Evolutionary conservation across 768 basidiomycete species (phyloP), one percentile per base, ranked within the genome.

Genomic region (Mycena indigotica): DNA sequence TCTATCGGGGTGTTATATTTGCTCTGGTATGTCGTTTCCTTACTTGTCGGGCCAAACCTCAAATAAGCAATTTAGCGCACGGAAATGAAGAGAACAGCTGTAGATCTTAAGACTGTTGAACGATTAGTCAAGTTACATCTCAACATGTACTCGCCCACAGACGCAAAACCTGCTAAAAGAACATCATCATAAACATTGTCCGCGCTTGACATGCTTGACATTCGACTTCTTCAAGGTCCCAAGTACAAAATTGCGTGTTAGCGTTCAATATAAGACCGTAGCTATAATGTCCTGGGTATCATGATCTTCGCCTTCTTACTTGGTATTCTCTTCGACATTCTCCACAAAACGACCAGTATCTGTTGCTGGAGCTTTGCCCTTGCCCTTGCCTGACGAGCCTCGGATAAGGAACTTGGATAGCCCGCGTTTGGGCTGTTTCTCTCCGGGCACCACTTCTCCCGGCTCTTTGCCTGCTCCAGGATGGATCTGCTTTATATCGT

Each of bases 401-500:
- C 55, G 25, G 12, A 52, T 30, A 29, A 46, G 28, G 5, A 63
- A 63, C 26, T 59, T 63, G 28, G 24, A 52, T 21, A 63, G 40
- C 19, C 57, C 38, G 5, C 61, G 54, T 52, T 59, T 63, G 38
- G 56, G 24, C 13, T 28, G 32, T 57, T 63, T 58, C 30, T 63
- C 61, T 17, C 61, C 64, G 53, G 16, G 66, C 16, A 75, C 65
- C 29, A 71, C 58, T 63, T 75, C 79, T 2, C 71, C 75, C 0
- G 65, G 58, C 52, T 70, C 72, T 61, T 75, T 73, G 1, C 84
- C 85, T 0, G 84, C 75, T 1, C 84, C 85, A 5, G 86, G 84
- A 57, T 81, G 80, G 21, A 85, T 68, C 60, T 81, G 77, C 30
- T 74, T 72, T 35, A 67, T 65, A 53, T 77, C 80, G 35, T 65